Percentiles rank a stretch among this genome's conserved stretches.
These are phyloP conservation scores for Monosporascus ibericus DNA, from an alignment of 2,329 filamentous ascomycete genomes.

Conservation along the genomic window DNA sequence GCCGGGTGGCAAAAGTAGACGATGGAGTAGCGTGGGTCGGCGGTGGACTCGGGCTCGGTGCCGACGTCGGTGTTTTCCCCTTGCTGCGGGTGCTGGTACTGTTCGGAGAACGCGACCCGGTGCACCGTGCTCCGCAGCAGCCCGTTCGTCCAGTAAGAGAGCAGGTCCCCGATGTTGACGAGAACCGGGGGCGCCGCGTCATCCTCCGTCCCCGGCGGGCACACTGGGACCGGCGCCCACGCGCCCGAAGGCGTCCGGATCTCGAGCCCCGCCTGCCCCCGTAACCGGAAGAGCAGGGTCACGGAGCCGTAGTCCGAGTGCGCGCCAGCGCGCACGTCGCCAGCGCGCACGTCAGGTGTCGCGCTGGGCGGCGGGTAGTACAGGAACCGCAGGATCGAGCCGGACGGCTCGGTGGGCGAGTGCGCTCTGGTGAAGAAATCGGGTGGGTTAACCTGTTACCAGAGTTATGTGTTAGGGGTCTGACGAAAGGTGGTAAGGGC, in stretches of 20 bases:
- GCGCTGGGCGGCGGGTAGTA: slow-evolving; percentile 57
- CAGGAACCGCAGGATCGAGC: slow-evolving; percentile 63
- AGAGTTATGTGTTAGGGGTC: not conserved
- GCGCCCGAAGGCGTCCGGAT: slow-evolving; percentile 54
- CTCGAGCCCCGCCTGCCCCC: slow-evolving; percentile 80
- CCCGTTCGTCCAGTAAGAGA: slow-evolving; percentile 86
- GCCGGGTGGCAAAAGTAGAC: slow-evolving; percentile 65
- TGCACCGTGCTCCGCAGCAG: slow-evolving; percentile 84
- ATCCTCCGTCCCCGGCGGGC: slow-evolving; percentile 51
- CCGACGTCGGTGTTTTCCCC: slow-evolving; percentile 9
- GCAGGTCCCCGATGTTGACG: slow-evolving; percentile 66
- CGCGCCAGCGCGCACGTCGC: slow-evolving; percentile 79
- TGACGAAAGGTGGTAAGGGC: not conserved
- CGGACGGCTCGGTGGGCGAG: slow-evolving; percentile 39
- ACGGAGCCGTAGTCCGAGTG: slow-evolving; percentile 80
- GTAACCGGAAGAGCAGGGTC: slow-evolving; percentile 77
- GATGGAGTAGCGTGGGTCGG: slow-evolving; percentile 56
- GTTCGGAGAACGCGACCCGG: slow-evolving; percentile 67
- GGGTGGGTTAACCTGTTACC: slow-evolving; percentile 34
- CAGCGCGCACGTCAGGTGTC: slow-evolving; percentile 34
- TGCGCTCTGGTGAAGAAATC: slow-evolving; percentile 52
- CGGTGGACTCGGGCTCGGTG: slow-evolving; percentile 37
- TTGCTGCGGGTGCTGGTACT: slow-evolving; percentile 23
- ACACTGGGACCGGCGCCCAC: slow-evolving; percentile 63
- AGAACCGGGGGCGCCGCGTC: slow-evolving; percentile 67